Base-by-base conservation (phyloP, 306 rosid genomes). In the Lupinus albus region DNA sequence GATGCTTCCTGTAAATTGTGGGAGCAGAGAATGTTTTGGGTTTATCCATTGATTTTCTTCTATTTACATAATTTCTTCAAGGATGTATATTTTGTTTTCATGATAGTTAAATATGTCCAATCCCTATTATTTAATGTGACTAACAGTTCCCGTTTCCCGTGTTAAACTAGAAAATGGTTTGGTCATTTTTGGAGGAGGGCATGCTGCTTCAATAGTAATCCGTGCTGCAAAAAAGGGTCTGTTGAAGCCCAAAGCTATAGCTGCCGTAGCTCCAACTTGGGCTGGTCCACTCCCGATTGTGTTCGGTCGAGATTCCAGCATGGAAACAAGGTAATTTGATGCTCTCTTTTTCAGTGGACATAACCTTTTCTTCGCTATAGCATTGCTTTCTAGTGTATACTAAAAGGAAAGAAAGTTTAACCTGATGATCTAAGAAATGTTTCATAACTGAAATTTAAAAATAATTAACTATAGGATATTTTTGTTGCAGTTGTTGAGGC, bases 241-340 rank as follows among this genome's bases (percentile, higher is more conserved):
- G 39, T 78, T 92, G 76, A 89, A 88, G 70, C 91, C 96, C 57
- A 81, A 79, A 81, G 98, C 88, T 20, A 74, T 92, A 65, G 98
- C 95, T 25, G 96, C 93, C 44, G 77, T 89, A 75, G 98, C 96
- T 72, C 95, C 96, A 36, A 92, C 96, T 38, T 92, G 98, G 96
- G 88, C 95, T 48, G 98, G 96, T 45, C 98, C 98, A 66, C 98
- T 92, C 78, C 96, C 95, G 53, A 89, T 92, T 36, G 98, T 92
- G 58, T 92, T 92, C 60, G 96, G 96, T 55, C 86, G 96, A 80
- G 96, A 89, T 75, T 92, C 96, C 36, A 84, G 73, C 91, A 92
- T 89, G 98, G 89, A 89, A 72, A 76, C 93, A 48, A 86, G 96
- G 98, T 92, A 89, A 41, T 38, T 47, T 52, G 38, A 9, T 58